A percentile compares a stretch with the other conserved stretches of the same genome.
phyloP scores from a whole-genome alignment of 345 rosid species.

The Mallotus nudiflorus region DNA sequence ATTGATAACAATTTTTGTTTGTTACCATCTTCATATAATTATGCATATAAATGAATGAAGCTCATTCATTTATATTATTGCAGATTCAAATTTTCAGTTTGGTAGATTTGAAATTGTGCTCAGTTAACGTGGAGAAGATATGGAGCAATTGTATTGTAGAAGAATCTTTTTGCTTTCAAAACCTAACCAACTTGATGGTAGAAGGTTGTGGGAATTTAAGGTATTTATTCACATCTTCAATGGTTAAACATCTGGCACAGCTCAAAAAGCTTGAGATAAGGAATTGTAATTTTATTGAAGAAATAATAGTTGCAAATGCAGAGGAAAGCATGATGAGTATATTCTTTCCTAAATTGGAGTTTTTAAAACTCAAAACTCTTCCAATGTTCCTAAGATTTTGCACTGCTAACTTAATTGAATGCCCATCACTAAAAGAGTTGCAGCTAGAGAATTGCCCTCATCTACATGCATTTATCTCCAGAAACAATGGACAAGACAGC shows the following conservation, averaged over 20 bases:
- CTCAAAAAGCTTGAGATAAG: background rate
- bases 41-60: too few species aligned
- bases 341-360: background rate
- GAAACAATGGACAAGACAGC: too few species aligned
- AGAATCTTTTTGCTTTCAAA: background rate
- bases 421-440: background rate
- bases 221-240: conserved; percentile 9
- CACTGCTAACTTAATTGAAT: background rate
- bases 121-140: background rate
- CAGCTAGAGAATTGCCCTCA: background rate
- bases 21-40: too few species aligned
- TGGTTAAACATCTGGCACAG: background rate
- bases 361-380: conserved; percentile 4
- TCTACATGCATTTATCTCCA: background rate
- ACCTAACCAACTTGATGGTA: background rate
- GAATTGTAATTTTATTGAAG: background rate
- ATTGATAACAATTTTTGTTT: too few species aligned
- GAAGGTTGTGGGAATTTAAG: background rate
- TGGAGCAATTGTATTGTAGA: background rate
- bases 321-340: background rate
- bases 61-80: background rate
- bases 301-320: background rate
- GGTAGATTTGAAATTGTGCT: background rate
- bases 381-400: conserved; percentile 1
- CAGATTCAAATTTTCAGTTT: conserved; percentile 16